phyloP scores from a whole-genome alignment of 2,329 filamentous ascomycete genomes.

The Penicillium sp. region DNA sequence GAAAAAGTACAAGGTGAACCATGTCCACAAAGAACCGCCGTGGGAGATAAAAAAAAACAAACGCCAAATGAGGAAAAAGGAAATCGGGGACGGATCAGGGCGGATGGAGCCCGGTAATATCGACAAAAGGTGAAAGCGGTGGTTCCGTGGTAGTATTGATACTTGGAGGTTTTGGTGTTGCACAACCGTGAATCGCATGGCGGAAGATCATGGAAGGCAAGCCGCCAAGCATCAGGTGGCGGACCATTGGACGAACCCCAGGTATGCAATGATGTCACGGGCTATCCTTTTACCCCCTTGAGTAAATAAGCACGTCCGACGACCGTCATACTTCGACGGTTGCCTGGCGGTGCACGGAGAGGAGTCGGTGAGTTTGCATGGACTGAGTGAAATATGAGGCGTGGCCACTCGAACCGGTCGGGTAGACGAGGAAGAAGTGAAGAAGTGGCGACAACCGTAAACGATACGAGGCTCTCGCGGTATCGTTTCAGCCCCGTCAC shows the following conservation, averaged over 20 bases:
- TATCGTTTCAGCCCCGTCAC: background rate
- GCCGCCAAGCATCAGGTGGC: slow-evolving; percentile 25
- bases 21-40: slow-evolving; percentile 20
- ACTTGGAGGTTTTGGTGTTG: background rate
- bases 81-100: slow-evolving; percentile 5
- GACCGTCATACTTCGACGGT: background rate
- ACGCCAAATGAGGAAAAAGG: slow-evolving; percentile 16
- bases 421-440: slow-evolving; percentile 13
- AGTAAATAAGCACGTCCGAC: slow-evolving; percentile 15
- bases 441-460: slow-evolving; percentile 13
- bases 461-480: background rate
- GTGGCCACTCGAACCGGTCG: slow-evolving; percentile 23
- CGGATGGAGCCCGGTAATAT: slow-evolving; percentile 16
- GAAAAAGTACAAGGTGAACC: slow-evolving; percentile 24
- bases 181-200: background rate
- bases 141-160: background rate
- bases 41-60: slow-evolving; percentile 16
- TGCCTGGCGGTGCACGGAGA: background rate
- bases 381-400: background rate
- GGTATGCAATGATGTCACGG: slow-evolving; percentile 33
- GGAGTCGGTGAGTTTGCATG: slow-evolving; percentile 1
- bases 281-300: slow-evolving; percentile 19
- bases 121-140: slow-evolving; percentile 11
- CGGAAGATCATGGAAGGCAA: slow-evolving; percentile 16
- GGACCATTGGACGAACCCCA: slow-evolving; percentile 22